These are phyloP conservation scores for Moringa oleifera DNA, from an alignment of 345 rosid genomes.

Conservation along the genomic window DNA sequence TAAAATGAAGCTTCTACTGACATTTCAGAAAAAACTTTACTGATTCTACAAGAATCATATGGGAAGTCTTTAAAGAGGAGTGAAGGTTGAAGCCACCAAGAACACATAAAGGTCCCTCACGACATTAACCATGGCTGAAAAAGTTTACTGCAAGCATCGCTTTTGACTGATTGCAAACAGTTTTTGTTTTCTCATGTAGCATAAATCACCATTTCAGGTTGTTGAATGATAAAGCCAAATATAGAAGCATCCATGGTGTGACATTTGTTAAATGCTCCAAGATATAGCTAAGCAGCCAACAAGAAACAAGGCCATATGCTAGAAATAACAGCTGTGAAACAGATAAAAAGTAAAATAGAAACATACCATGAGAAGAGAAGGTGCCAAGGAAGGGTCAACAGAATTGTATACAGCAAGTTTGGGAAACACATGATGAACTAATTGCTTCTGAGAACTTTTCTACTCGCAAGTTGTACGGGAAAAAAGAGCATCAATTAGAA, in stretches of 20 bases:
- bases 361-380: constrained; percentile 97
- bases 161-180: neutral
- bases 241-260: neutral
- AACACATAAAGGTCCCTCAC: neutral
- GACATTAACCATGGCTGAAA: too few relatives aligned
- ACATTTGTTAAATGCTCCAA: neutral
- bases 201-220: neutral
- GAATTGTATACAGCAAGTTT: constrained; percentile 98
- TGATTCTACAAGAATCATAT: neutral
- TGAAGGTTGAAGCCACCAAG: neutral
- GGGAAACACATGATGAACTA: constrained; percentile 89
- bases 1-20: too few relatives aligned
- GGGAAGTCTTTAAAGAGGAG: neutral
- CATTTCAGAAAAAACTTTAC: neutral
- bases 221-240: neutral
- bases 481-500: constrained; percentile 11
- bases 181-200: neutral
- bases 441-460: constrained; percentile 93
- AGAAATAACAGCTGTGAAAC: neutral
- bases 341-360: neutral
- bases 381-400: constrained; percentile 97
- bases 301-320: neutral
- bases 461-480: constrained; percentile 20
- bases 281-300: neutral
- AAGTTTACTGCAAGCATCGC: neutral